Evolutionary conservation across 306 rosid genomes (phyloP), one percentile per base, ranked within the genome.

Genomic region (Cicer arietinum): DNA sequence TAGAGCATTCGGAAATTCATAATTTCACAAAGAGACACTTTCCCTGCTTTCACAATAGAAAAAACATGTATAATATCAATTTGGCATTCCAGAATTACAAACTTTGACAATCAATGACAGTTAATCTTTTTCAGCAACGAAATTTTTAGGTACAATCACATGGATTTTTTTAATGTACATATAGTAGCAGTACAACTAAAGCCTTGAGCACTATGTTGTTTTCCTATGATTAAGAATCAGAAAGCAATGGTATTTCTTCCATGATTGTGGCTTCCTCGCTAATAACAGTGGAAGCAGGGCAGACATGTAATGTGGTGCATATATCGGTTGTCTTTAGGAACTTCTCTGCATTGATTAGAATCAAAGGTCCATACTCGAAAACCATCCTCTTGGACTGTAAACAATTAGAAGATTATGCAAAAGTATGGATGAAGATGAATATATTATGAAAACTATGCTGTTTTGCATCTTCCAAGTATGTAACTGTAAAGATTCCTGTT

Each of bases 331-430:
- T 72, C 81, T 89, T 90, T 18, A 94, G 85, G 80, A 84, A 84
- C 84, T 92, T 87, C 92, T 90, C 95, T 37, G 93, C 89, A 71
- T 89, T 89, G 41, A 80, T 48, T 12, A 92, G 78, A 64, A 88
- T 16, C 62, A 87, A 57, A 5, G 96, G 92, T 69, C 96, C 96
- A 77, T 92, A 94, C 84, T 90, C 73, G 47, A 92, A 89, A 61
- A 94, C 96, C 65, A 86, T 10, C 73, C 52, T 89, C 90, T 92
- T 94, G 93, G 96, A 94, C 97, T 91, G 93, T 81, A 80, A 78
- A 81, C 61, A 10, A 57, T 16, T 17, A 41, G 47, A 20, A 8
- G 16, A 50, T 69, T 70, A 48, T 7, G 22, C 9, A 9, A 46
- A 40, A 17, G 9, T 16, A 18, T 50, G 5, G 51, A 63, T 56